Conservation (phyloP, 805 yeast genomes). For the Ogataea paraovalis region DNA sequence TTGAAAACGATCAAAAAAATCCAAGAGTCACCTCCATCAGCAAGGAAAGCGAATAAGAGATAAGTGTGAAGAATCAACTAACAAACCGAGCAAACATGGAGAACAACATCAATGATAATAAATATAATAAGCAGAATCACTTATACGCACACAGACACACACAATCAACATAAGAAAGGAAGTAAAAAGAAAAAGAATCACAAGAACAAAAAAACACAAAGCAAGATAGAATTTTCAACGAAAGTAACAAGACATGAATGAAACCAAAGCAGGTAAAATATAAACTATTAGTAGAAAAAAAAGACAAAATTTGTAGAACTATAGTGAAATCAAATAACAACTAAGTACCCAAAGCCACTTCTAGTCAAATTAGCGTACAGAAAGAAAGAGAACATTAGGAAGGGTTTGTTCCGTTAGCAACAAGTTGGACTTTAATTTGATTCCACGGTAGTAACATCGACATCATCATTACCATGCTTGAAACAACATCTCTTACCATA, state of each 20-base stretch:
- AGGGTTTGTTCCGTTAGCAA: too few relatives aligned
- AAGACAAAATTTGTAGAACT: neutral
- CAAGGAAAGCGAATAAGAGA: too few relatives aligned
- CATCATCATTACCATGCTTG: slow-evolving; percentile 58
- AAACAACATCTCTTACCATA: slow-evolving; percentile 92
- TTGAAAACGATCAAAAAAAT: too few relatives aligned
- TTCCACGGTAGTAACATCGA: neutral
- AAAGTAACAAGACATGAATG: neutral
- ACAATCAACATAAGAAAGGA: too few relatives aligned
- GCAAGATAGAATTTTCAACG: neutral
- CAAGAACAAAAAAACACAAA: neutral
- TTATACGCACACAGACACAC: neutral
- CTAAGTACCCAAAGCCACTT: neutral
- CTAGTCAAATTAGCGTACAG: neutral
- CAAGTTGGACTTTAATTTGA: too few relatives aligned
- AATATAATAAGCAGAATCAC: neutral
- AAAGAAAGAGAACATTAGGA: neutral
- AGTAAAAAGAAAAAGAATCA: too few relatives aligned
- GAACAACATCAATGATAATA: neutral
- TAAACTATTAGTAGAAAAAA: neutral
- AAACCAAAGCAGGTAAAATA: too few relatives aligned
- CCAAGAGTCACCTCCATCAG: too few relatives aligned
- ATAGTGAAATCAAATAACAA: neutral
- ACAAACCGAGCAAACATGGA: neutral
- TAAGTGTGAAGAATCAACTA: neutral